These are phyloP conservation scores for Adansonia digitata DNA, from an alignment of 345 rosid genomes.

Conservation along the genomic window DNA sequence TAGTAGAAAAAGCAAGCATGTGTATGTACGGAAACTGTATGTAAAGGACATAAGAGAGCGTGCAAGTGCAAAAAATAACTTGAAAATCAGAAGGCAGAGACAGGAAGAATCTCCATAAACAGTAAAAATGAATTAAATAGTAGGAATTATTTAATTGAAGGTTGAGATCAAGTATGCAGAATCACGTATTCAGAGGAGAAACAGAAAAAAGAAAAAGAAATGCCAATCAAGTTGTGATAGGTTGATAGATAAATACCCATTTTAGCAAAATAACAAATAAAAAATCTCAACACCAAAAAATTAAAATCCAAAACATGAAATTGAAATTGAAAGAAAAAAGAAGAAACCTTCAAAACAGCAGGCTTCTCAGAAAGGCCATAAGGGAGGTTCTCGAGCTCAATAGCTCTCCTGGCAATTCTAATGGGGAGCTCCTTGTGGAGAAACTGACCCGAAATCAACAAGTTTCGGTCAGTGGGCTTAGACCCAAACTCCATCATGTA, in stretches of 20 bases:
- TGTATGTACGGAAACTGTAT: not conserved
- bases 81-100: not conserved
- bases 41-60: not conserved
- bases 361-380: slow-evolving; percentile 78
- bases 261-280: not conserved
- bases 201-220: not conserved
- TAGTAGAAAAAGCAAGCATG: not conserved
- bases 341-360: slow-evolving; percentile 65
- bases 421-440: slow-evolving; percentile 87
- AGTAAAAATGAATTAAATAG: slow-evolving; percentile 1
- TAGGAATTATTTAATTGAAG: not conserved
- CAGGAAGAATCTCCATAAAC: slow-evolving; percentile 1
- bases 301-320: not conserved
- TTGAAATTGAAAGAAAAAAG: not conserved
- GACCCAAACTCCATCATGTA: slow-evolving; percentile 98
- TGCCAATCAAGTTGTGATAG: not conserved
- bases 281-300: not conserved
- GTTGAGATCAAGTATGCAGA: not conserved
- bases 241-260: not conserved
- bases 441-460: slow-evolving; percentile 80
- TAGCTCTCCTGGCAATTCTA: slow-evolving; percentile 71
- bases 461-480: slow-evolving; percentile 49
- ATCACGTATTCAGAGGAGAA: not conserved
- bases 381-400: slow-evolving; percentile 81
- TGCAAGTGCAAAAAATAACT: slow-evolving; percentile 1